Base-by-base conservation (phyloP, 768 basidiomycete species). In the Boletus subcaerulescens region DNA sequence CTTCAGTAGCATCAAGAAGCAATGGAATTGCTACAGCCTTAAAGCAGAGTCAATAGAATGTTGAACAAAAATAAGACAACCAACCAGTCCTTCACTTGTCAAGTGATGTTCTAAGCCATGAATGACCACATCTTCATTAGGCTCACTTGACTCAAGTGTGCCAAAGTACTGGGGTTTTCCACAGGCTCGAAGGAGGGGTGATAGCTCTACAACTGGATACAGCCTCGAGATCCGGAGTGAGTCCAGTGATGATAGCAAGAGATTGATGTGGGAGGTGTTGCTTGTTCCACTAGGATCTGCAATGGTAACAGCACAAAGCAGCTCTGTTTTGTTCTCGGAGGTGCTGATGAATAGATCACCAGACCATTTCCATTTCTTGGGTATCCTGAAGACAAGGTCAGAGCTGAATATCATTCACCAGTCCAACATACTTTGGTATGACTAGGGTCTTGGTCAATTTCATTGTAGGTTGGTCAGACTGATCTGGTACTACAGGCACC, bases 311-410 rank as follows among this genome's bases (percentile, higher is more conserved):
- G 79, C 72, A 69, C 85, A 85, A 0, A 85, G 59, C 8, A 68
- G 68, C 51, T 82, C 76, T 26, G 73, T 65, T 22, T 69, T 67
- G 20, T 70, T 71, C 5, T 69, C 64, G 18, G 66, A 66, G 3
- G 68, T 67, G 24, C 72, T 73, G 20, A 80, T 73, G 50, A 76
- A 74, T 29, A 88, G 71, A 20, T 79, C 71, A 22, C 86, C 87
- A 36, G 75, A 71, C 87, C 88, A 89, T 58, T 75, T 82, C 81
- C 81, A 89, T 50, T 80, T 80, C 63, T 82, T 83, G 20, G 73
- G 74, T 39, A 83, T 80, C 58, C 85, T 87, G 52, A 2, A 40
- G 48, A 39, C 38, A 22, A 39, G 6, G 38, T 66, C 2, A 65
- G 55, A 29, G 36, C 17, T 29, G 14, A 20, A 40, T 40, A 39